phyloP scores from a whole-genome alignment of 306 rosid species.

The Prunus mongolica region DNA sequence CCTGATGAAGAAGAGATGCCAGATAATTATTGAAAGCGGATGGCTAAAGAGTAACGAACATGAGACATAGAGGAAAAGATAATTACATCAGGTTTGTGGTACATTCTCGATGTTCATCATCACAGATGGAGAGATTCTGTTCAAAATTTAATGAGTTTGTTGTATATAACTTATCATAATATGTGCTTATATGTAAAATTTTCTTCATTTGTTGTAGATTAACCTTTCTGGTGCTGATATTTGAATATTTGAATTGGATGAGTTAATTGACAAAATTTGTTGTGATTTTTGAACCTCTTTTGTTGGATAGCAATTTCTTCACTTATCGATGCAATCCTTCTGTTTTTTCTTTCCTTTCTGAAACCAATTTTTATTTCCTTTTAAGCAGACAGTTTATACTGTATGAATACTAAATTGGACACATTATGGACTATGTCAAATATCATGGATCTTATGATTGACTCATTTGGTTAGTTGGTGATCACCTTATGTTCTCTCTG shows the following conservation, averaged over 20 bases:
- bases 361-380: no score
- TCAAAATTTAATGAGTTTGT: slow-evolving; percentile 16
- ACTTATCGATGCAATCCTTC: not conserved
- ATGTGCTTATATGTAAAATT: slow-evolving; percentile 39
- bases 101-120: slow-evolving; percentile 16
- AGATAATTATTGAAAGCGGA: slow-evolving; percentile 3
- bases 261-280: not conserved
- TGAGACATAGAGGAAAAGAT: not conserved
- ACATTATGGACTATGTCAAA: no score
- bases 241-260: slow-evolving; percentile 13
- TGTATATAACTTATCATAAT: slow-evolving; percentile 40
- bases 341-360: no score
- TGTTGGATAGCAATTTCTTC: not conserved
- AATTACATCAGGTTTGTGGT: not conserved
- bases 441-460: no score
- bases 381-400: no score
- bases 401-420: not conserved
- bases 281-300: not conserved
- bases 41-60: not conserved
- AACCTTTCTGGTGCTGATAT: slow-evolving; percentile 1
- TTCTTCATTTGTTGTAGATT: slow-evolving; percentile 38
- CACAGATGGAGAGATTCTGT: not conserved
- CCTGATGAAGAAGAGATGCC: slow-evolving; percentile 57
- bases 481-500: no score
- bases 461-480: no score